Evolutionary conservation across 164 flowering plant genomes (phyloP).

Genomic region (Platanus orientalis): DNA sequence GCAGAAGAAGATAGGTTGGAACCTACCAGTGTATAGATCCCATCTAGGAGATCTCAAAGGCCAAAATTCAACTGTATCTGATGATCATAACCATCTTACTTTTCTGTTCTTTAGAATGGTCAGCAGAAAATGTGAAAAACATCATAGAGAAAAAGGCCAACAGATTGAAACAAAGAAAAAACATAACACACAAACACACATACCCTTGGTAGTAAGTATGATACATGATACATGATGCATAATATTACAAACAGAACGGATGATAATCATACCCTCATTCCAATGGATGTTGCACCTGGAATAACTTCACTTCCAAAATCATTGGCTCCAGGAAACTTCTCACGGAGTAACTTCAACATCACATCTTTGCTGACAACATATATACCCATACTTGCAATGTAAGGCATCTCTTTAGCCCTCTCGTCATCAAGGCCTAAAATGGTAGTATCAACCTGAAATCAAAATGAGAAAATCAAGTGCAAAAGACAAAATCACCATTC

Average conservation of each 20-base stretch:
- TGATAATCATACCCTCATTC: slow-evolving; percentile 61
- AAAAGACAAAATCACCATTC: neutral
- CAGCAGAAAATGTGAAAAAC: neutral
- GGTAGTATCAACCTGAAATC: slow-evolving; percentile 67
- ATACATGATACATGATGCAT: neutral
- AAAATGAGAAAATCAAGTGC: neutral
- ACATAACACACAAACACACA: too few species aligned
- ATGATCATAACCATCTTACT: neutral
- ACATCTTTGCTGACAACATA: slow-evolving; percentile 95
- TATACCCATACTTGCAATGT: slow-evolving; percentile 97
- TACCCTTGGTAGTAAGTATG: neutral
- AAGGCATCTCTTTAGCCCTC: slow-evolving; percentile 95
- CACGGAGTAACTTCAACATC: slow-evolving; percentile 70
- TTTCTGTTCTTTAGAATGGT: neutral
- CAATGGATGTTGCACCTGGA: slow-evolving; percentile 89
- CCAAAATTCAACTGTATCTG: neutral
- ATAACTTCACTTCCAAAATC: slow-evolving; percentile 99
- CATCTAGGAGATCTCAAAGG: neutral
- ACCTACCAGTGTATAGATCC: neutral
- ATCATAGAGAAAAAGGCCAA: neutral
- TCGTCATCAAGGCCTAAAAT: slow-evolving; percentile 83
- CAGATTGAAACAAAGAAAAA: too few species aligned
- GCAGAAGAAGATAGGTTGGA: too few species aligned
- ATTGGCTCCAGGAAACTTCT: slow-evolving; percentile 90
- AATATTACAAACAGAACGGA: neutral